Evolutionary conservation across 805 yeast genomes (phyloP).

Genomic region (Yamadazyma laniorum): DNA sequence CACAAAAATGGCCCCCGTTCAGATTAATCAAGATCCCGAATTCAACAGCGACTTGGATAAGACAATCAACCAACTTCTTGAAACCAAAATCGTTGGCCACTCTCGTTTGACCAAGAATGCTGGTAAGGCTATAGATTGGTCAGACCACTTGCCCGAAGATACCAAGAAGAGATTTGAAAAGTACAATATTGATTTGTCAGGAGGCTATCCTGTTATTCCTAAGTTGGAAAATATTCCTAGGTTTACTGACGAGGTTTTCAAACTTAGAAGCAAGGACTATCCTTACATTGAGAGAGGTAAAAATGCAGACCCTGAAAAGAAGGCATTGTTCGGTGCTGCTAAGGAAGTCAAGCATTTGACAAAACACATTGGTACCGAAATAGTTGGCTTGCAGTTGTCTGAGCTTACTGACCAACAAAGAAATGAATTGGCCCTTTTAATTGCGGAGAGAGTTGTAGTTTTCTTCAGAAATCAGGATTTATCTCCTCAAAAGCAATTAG

Average conservation of each 20-base stretch:
- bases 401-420: constrained; percentile 25
- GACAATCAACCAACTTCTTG: constrained; percentile 12
- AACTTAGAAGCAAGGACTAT: constrained; percentile 19
- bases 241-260: constrained; percentile 25
- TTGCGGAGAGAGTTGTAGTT: constrained; percentile 30
- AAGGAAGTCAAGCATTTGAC: constrained; percentile 26
- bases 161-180: constrained; percentile 23
- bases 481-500: constrained; percentile 28
- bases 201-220: constrained; percentile 26
- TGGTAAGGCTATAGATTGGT: constrained; percentile 12
- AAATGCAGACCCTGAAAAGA: constrained; percentile 32
- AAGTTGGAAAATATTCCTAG: constrained; percentile 20
- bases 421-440: constrained; percentile 28
- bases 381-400: constrained; percentile 28
- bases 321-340: constrained; percentile 28
- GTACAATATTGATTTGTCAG: constrained; percentile 22
- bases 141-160: constrained; percentile 20
- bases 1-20: constrained; percentile 14
- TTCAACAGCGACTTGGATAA: constrained; percentile 6
- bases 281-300: constrained; percentile 25
- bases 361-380: constrained; percentile 27
- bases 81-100: constrained; percentile 10
- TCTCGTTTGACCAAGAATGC: constrained; percentile 30
- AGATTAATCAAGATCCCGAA: not conserved
- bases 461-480: constrained; percentile 30